Evolutionary conservation across 495 filamentous ascomycete genomes (phyloP).

Genomic region (Podospora tetraspora): DNA sequence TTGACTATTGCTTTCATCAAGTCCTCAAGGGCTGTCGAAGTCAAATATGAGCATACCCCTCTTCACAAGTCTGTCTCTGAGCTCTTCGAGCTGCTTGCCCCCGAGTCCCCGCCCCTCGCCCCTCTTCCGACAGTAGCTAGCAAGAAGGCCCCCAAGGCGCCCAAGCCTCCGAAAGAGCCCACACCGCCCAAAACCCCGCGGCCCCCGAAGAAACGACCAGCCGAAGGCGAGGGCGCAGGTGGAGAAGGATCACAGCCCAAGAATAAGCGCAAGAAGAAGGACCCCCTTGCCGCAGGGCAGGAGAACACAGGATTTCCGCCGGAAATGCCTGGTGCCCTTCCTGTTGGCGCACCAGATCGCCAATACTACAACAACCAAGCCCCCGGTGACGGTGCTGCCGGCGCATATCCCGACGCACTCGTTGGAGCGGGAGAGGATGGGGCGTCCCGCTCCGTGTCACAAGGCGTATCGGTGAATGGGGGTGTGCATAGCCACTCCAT

Average conservation of each 20-base stretch:
- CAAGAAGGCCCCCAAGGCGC: constrained; percentile 41
- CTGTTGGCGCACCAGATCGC: constrained; percentile 18
- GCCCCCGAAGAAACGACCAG: constrained; percentile 55
- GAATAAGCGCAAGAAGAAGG: constrained; percentile 32
- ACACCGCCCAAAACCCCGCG: constrained; percentile 42
- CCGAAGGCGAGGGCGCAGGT: constrained; percentile 43
- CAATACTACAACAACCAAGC: constrained; percentile 17
- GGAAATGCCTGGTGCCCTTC: constrained; percentile 27
- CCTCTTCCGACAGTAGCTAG: constrained; percentile 14
- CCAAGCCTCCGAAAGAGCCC: constrained; percentile 32
- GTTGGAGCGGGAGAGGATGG: constrained; percentile 5
- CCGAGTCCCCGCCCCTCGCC: constrained; percentile 23
- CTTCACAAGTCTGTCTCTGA: constrained; percentile 43
- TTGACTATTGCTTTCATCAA: constrained; percentile 41
- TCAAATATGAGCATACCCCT: constrained; percentile 46
- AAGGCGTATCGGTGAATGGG: constrained; percentile 5
- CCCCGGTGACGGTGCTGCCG: neutral
- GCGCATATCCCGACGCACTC: neutral
- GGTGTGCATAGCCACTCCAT: constrained; percentile 19
- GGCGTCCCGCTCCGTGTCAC: constrained; percentile 9
- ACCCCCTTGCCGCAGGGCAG: constrained; percentile 8
- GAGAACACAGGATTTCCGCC: constrained; percentile 16
- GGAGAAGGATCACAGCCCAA: constrained; percentile 21
- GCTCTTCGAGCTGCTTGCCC: constrained; percentile 34
- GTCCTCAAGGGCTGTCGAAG: constrained; percentile 32